Conservation (phyloP, 2,329 filamentous ascomycete species). For the Trichophyton mentagrophytes region DNA sequence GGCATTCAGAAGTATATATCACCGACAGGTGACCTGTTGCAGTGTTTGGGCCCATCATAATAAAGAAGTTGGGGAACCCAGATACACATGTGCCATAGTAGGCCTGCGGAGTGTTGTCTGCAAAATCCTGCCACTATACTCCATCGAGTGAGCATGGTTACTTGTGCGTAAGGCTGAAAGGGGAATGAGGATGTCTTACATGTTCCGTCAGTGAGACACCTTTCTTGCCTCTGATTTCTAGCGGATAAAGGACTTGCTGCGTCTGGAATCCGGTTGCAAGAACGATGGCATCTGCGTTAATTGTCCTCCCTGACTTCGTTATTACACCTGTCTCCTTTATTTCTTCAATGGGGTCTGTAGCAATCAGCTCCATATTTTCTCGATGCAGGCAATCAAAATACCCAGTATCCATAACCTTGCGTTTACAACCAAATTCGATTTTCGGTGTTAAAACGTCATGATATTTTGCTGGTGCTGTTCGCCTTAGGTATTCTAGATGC, state of each 20-base stretch:
- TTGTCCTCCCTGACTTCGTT: constrained; percentile 27
- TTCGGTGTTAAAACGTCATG: constrained; percentile 33
- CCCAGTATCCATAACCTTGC: constrained; percentile 37
- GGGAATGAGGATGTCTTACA: constrained; percentile 13
- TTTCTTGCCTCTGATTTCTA: constrained; percentile 35
- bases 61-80: constrained; percentile 38
- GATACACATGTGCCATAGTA: constrained; percentile 41
- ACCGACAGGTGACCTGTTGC: constrained; percentile 40
- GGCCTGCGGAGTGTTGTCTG: constrained; percentile 28
- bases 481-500: constrained; percentile 33
- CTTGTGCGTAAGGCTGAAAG: constrained; percentile 19
- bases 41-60: constrained; percentile 35
- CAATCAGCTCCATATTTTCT: constrained; percentile 31
- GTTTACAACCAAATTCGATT: constrained; percentile 37
- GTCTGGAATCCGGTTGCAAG: constrained; percentile 41
- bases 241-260: constrained; percentile 34
- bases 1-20: constrained; percentile 40
- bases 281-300: constrained; percentile 36
- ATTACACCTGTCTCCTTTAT: constrained; percentile 29
- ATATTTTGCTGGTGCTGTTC: constrained; percentile 33
- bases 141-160: constrained; percentile 19
- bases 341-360: constrained; percentile 29
- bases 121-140: constrained; percentile 27
- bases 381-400: constrained; percentile 34
- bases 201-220: constrained; percentile 23